A percentile compares a stretch with the other conserved stretches of the same genome.
Evolutionary conservation across 768 basidiomycete genomes (phyloP).

Genomic region (Phaeolepiota aurea): DNA sequence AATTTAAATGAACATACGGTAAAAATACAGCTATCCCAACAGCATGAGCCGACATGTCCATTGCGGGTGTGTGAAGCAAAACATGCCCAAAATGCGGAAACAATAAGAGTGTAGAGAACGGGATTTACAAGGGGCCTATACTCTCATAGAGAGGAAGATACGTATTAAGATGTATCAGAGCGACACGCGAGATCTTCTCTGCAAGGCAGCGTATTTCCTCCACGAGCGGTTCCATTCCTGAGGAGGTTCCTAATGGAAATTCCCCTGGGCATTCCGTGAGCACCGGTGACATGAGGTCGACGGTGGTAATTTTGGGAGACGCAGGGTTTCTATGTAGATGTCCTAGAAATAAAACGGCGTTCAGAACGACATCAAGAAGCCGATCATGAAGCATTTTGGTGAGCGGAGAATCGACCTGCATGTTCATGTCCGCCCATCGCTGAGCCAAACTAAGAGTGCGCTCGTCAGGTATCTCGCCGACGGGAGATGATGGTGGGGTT

Average conservation of each 20-base stretch:
- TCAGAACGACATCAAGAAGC: constrained; percentile 56
- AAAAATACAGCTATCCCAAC: neutral
- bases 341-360: constrained; percentile 43
- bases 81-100: neutral
- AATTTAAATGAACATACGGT: neutral
- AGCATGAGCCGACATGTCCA: neutral
- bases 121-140: constrained; percentile 35
- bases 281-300: neutral
- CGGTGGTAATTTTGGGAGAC: neutral
- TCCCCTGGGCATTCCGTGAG: neutral
- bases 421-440: constrained; percentile 65
- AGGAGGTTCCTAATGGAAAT: constrained; percentile 19
- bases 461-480: constrained; percentile 35
- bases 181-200: constrained; percentile 65
- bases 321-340: constrained; percentile 31
- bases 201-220: constrained; percentile 64
- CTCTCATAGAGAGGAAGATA: constrained; percentile 74
- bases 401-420: constrained; percentile 52
- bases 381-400: constrained; percentile 52
- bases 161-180: constrained; percentile 65
- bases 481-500: constrained; percentile 12
- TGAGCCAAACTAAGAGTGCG: constrained; percentile 51
- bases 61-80: neutral
- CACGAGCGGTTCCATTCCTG: constrained; percentile 65
- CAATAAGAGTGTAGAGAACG: neutral